Percentiles rank a stretch among this genome's conserved stretches.
Conservation (phyloP, 305 asterid genomes). For the Stenogyne calaminthoides region DNA sequence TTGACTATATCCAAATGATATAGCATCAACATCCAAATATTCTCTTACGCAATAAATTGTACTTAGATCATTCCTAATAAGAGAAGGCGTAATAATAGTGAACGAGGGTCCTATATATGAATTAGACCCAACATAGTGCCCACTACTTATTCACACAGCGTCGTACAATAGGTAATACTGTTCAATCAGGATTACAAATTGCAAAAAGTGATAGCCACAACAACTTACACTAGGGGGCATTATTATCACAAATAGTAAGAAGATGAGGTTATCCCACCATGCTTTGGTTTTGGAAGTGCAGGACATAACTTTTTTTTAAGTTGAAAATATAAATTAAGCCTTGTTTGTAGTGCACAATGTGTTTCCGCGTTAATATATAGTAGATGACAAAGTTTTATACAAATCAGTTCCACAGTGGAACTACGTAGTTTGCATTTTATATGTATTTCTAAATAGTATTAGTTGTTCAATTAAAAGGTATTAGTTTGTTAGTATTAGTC, state of each 20-base stretch:
- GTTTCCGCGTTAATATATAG: too few species aligned
- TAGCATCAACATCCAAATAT: constrained; percentile 26
- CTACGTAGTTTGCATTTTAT: too few species aligned
- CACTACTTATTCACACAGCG: background rate
- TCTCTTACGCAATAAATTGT: constrained; percentile 25
- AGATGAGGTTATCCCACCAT: constrained; percentile 15
- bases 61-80: constrained; percentile 4
- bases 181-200: background rate
- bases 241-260: constrained; percentile 1
- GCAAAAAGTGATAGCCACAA: background rate
- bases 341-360: too few species aligned
- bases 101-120: background rate
- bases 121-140: background rate
- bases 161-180: background rate
- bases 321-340: background rate
- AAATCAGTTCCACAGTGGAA: too few species aligned
- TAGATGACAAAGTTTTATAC: too few species aligned
- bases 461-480: too few species aligned
- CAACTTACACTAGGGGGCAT: constrained; percentile 4
- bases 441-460: too few species aligned
- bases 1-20: constrained; percentile 8
- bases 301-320: background rate
- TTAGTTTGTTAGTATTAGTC: too few species aligned
- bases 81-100: background rate
- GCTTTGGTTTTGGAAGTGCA: background rate